These are phyloP conservation scores for Luvunga scandens DNA, from an alignment of 345 rosid species.

Conservation along the genomic window DNA sequence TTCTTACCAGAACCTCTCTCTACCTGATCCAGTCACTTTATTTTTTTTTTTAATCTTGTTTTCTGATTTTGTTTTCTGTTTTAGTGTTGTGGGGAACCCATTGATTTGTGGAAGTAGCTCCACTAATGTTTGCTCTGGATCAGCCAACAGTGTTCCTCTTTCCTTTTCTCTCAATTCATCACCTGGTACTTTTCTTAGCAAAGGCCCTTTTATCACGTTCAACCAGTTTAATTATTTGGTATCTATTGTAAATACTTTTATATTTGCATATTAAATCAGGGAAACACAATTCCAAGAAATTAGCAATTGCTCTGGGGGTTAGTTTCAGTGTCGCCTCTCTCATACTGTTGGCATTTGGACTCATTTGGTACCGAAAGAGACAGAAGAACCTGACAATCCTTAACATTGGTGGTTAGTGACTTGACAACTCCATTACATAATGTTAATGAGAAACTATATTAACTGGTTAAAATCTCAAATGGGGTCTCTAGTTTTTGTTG, in stretches of 20 bases:
- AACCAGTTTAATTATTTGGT: not conserved
- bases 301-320: conserved; percentile 70
- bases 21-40: not conserved
- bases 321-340: conserved; percentile 53
- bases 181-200: conserved; percentile 37
- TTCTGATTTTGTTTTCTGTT: conserved; percentile 5
- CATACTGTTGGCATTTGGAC: conserved; percentile 42
- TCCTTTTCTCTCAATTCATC: conserved; percentile 53
- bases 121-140: conserved; percentile 57
- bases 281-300: conserved; percentile 54
- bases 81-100: conserved; percentile 77
- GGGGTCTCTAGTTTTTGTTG: conserved; percentile 1
- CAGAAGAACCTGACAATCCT: conserved; percentile 39
- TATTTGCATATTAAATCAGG: conserved; percentile 24
- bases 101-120: conserved; percentile 65
- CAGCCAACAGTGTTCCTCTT: conserved; percentile 49
- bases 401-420: conserved; percentile 50
- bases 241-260: not conserved
- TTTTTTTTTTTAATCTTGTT: not conserved
- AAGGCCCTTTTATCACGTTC: not conserved
- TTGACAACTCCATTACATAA: not conserved
- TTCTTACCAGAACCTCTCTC: conserved; percentile 5
- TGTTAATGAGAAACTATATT: not conserved
- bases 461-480: not conserved
- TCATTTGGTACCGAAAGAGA: conserved; percentile 57